These are phyloP conservation scores for Choanephora cucurbitarum DNA, from an alignment of 371 early-diverging fungal genomes.

Conservation along the genomic window DNA sequence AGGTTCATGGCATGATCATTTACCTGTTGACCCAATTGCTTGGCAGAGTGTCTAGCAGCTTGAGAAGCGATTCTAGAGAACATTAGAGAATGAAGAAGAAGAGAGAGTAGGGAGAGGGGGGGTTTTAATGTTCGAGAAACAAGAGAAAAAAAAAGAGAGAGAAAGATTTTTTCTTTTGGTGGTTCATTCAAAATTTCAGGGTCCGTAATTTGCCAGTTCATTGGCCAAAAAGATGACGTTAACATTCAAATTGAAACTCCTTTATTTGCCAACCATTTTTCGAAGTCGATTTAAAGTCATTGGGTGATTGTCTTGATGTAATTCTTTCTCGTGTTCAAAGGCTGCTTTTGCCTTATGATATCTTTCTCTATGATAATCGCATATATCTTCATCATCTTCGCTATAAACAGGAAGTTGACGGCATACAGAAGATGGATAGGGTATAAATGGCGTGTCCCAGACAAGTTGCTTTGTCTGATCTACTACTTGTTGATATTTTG, in stretches of 20 bases:
- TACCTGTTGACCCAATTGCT: constrained; percentile 19
- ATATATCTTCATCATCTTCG: background rate
- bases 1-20: background rate
- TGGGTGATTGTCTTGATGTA: background rate
- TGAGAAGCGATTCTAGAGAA: constrained; percentile 29
- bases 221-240: no score
- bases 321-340: background rate
- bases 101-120: constrained; percentile 16
- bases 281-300: background rate
- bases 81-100: constrained; percentile 2
- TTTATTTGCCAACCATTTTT: no score
- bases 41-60: constrained; percentile 26
- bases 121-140: constrained; percentile 4
- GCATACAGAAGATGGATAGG: background rate
- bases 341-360: background rate
- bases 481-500: background rate
- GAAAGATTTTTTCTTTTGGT: no score
- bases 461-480: background rate
- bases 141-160: background rate
- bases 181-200: no score
- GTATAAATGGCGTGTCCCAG: background rate
- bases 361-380: background rate
- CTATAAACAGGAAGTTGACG: background rate
- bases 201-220: no score
- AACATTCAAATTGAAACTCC: no score